These are phyloP conservation scores for Hygrophoropsis aurantiaca DNA, from an alignment of 768 basidiomycete species.

Conservation along the genomic window DNA sequence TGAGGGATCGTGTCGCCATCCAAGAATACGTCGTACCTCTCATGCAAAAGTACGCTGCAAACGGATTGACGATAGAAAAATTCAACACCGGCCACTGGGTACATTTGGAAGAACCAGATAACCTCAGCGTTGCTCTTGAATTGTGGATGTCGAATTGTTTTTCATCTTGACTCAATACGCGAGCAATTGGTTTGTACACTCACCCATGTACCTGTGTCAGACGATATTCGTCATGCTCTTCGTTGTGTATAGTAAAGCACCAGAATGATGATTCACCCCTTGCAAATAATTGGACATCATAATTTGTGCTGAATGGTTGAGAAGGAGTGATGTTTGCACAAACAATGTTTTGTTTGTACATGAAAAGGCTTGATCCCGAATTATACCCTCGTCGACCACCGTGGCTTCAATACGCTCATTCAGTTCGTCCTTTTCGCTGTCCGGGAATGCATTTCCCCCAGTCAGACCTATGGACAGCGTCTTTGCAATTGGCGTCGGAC, in stretches of 20 bases:
- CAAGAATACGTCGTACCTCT: conserved; percentile 18
- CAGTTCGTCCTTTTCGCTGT: conserved; percentile 23
- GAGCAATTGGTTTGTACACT: not conserved
- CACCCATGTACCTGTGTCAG: no score
- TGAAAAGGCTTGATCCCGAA: not conserved
- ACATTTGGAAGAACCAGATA: conserved; percentile 31
- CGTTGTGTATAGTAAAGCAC: no score
- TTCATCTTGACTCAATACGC: conserved; percentile 11
- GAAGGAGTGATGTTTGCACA: not conserved
- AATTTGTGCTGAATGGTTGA: no score
- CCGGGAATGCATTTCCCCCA: conserved; percentile 25
- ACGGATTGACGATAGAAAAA: conserved; percentile 27
- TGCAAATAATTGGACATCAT: no score
- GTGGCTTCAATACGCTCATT: conserved; percentile 31
- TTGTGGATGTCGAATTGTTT: conserved; percentile 26
- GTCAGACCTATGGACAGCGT: conserved; percentile 62
- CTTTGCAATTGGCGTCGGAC: conserved; percentile 65
- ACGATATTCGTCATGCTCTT: no score
- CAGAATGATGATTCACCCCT: no score
- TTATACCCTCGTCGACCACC: conserved; percentile 8
- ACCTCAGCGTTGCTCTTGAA: conserved; percentile 34
- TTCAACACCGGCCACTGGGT: conserved; percentile 41
- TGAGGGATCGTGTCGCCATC: conserved; percentile 34
- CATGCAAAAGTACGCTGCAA: conserved; percentile 27
- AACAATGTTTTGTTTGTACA: conserved; percentile 1